Base-by-base conservation (phyloP, 116 monocot genomes). In the Trichopus zeylanicus region DNA sequence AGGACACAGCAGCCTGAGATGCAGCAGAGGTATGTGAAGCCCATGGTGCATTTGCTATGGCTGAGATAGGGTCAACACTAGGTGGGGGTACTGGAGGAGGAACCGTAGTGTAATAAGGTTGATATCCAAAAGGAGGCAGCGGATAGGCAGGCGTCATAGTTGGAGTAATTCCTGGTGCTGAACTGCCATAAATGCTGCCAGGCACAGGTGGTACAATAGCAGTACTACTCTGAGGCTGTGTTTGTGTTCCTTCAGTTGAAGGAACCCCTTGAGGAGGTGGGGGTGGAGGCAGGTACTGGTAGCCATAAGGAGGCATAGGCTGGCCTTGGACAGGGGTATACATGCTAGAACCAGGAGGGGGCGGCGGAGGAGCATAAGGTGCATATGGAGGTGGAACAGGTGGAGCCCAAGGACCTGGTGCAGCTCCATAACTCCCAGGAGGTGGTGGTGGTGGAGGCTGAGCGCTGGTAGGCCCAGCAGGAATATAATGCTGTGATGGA, bases 321-420 rank as follows among this genome's bases (percentile, higher is more conserved):
- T 83, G 83, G 18, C 71, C 65, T 57, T 61, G 69, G 37, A 74
- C 70, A 51, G 76, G 81, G 24, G 81, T 69, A 60, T 92, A 87
- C 66, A 80, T 67, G 64, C 29, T 73, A 26, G 89, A 81, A 70
- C 84, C 84, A 52, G 75, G 74, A 26, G 88, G 87, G 5, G 85
- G 87, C 25, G 83, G 87, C 25, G 83, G 84, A 0, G 71, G 77
- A n/a, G 80, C 68, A 75, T 93, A 93, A 22, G 79, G 34, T 26
- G 78, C 70, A 73, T 89, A 89, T 30, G 80, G 66, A 47, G 81
- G 78, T 42, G 88, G 83, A 57, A 64, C 51, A 2, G 89, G 81
- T 21, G 75, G 85, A 0, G 77, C 85, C 82, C 85, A 85, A 15
- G 81, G 85, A 52, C 69, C 69, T 19, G 81, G 85, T 6, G 84